Base-by-base conservation (phyloP, 768 basidiomycete genomes). In the Hypholoma fasciculare region DNA sequence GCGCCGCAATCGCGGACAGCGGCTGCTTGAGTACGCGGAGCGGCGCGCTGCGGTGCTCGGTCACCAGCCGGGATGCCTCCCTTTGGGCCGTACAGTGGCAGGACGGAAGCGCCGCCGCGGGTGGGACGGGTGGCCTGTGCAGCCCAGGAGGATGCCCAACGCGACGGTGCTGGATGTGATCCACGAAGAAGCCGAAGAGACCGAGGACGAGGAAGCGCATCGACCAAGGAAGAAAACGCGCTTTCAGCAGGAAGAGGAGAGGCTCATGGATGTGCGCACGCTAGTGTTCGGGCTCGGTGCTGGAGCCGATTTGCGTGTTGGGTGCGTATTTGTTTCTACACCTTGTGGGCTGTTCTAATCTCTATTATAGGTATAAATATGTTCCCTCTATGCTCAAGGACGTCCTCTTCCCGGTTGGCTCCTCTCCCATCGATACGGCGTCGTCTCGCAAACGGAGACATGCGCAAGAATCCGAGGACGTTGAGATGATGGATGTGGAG, bases 21-120 rank as follows among this genome's bases (percentile, higher is more conserved):
- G 90, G 1, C 72, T 92, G 16, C 70, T 76, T 6, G 90, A 92
- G 68, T 91, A 90, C 59, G 77, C 80, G 0, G 81, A 84, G 54
- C 82, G 88, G 14, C 78, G 89, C 1, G 72, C 73, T 14, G 60
- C 66, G n/a, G 78, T 83, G 19, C 69, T 88, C n/a, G 75, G 72
- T 4, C 62, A 69, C 19, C 62, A 74, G 44, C 49, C 67, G 2
- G 48, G 63, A 34, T 48, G 65, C 14, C 44, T 66, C 12, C 57
- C 75, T 1, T 61, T 68, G 6, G 60, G 70, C 8, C 73, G 76
- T 12, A 37, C 49, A 16, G 60, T 78, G 38, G 75, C 72, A 2
- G 75, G 78, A 1, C 74, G 78, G 6, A 82, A 81, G 61, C 74
- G 80, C 8, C 70, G 77, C 16, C 69, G 79, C 47, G 71, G 69